Base-by-base conservation (phyloP, 2,329 filamentous ascomycete genomes). In the Parastagonospora avenae region DNA sequence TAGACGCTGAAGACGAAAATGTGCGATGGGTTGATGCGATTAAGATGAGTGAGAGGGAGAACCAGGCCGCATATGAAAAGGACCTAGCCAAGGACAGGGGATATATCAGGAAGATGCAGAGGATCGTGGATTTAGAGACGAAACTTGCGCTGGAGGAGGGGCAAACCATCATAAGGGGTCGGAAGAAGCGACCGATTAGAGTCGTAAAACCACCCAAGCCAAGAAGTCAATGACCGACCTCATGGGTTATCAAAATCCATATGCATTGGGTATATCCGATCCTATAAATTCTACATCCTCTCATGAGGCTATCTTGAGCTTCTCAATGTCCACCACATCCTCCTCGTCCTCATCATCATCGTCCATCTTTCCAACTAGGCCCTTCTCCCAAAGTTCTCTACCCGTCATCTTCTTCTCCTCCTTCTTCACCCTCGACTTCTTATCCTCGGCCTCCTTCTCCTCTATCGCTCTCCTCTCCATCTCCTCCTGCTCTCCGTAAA, bases 351-450 rank as follows among this genome's bases (percentile, higher is more conserved):
- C 46, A n/a, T 48, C 83, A 12, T 90, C 85, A 54, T 90, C 90
- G 24, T 74, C 73, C n/a, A 61, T 63, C 79, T 91, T 94, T 52
- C 85, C 80, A 66, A 73, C 78, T 57, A 81, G 58, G 6, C 79
- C 79, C 54, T 72, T 71, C 67, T 77, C 72, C 78, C 79, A 81
- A 38, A 81, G 58, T 64, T 81, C 76, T 63, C 70, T 78, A 0
- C 80, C 88, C 14, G 86, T 85, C 77, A 91, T 88, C 76, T 90
- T 92, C 76, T 91, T 84, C 76, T 96, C 92, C 42, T 92, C 91
- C 90, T 68, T 68, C 58, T 72, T 76, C 5, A 74, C 68, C 46
- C 66, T 71, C 64, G 70, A 74, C 70, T 77, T 79, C 70, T 79
- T 80, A 52, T 78, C 77, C 57, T 90, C 85, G 63, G 93, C 90